Base-by-base conservation (phyloP, 169 alveolate species). In the Babesia bigemina region DNA sequence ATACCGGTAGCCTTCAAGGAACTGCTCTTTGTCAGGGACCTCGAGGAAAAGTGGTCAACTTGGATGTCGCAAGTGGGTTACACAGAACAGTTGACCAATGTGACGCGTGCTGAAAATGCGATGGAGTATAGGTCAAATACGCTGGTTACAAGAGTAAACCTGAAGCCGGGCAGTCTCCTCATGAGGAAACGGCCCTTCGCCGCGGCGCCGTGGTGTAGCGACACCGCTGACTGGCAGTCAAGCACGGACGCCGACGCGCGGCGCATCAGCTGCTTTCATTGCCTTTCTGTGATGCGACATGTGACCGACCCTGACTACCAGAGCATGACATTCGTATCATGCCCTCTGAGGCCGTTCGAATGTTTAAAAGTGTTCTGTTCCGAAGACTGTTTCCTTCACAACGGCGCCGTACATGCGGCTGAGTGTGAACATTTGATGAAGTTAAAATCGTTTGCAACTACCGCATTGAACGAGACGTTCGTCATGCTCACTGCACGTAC, bases 331-430 rank as follows among this genome's bases (percentile, higher is more conserved):
- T 55, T 67, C 28, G 78, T 88, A 50, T 77, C 95, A 2, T 94
- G 97, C 60, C 94, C 97, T 1, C 70, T 76, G 6, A 87, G 91
- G 66, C 97, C 97, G 47, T 82, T 92, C 63, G 88, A 94, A 13
- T 94, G 97, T 49, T 90, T 92, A 45, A 86, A 78, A 52, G 93
- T 90, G 61, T 94, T 94, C 69, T 94, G 97, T 55, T 91, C 95
- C 29, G 91, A 92, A 91, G 91, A 91, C 22, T 94, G 97, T 42
- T 87, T 93, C 70, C 79, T 92, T 75, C 63, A 79, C 42, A 92
- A 93, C 69, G 90, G 90, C 45, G 86, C 93, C 26, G 73, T 92
- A 10, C 97, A 94, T 76, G 78, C 89, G n/a, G 70, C 78, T n/a
- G 97, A 94, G 63, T 94, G 97, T 59, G 85, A 61, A 10, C 63